Evolutionary conservation across 257 asterid genomes (phyloP), one percentile per base, ranked within the genome.

Genomic region (Solanum neorickii): DNA sequence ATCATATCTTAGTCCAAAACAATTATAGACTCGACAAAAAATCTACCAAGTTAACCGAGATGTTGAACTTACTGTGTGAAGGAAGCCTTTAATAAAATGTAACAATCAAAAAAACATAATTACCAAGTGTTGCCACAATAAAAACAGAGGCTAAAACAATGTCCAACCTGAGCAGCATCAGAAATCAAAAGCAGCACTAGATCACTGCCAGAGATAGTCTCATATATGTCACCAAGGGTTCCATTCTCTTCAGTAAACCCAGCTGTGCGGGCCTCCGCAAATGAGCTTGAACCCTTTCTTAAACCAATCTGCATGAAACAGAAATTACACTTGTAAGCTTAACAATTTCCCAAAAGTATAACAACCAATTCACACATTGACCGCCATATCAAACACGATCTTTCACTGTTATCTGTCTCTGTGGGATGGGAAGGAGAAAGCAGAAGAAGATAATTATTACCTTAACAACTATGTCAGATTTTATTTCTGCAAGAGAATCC

Each of bases 241-340:
- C 98, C 99, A 75, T 76, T 93, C 91, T 97, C 99, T 91, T 97
- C 99, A 13, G 96, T 90, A 75, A 97, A 97, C 46, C 99, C 99
- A 88, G 98, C 92, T 75, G 92, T 89, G 84, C 98, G 98, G 29
- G 99, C 99, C 89, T 97, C 99, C 35, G 93, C 94, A 91, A 94
- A 94, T 77, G 99, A 97, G 33, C 94, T 91, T 68, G 99, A 97
- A 66, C 99, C 98, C 93, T 93, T 95, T 90, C 99, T 93, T 92
- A 97, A 89, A 90, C 99, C 99, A 91, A 97, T 92, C 99, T 97
- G 92, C 86, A 88, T 47, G 83, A 86, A 88, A 83, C 29, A 44
- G 88, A 29, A 77, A 66, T 86, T n/a, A 83, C 49, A 29, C 66
- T 49, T 74, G 89, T 31, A 39, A 39, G 29, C 73, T 25, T 75